phyloP scores from a whole-genome alignment of 257 asterid species.

The Solanum tarijense region DNA sequence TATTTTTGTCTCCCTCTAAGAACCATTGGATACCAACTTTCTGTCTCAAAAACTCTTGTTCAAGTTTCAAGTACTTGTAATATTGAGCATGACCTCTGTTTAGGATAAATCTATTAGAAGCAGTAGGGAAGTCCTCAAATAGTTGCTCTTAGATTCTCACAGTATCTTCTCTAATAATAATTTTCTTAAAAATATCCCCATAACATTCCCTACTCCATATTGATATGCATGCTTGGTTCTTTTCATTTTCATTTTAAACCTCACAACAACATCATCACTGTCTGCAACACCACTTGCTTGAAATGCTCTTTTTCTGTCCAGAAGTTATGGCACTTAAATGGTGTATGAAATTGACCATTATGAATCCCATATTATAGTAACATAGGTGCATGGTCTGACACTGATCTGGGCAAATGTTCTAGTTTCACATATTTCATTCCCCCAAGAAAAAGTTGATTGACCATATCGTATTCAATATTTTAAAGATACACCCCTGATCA shows the following conservation, averaged over 20 bases:
- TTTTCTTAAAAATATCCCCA: neutral
- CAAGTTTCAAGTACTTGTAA: neutral
- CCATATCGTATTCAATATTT: neutral
- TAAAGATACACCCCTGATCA: neutral
- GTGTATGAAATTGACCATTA: neutral
- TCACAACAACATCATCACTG: neutral
- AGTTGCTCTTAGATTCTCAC: neutral
- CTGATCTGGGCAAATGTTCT: too few species aligned
- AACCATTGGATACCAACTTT: neutral
- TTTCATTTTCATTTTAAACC: neutral
- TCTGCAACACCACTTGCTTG: neutral
- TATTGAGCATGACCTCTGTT: neutral
- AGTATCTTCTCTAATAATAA: neutral
- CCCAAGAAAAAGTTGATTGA: neutral
- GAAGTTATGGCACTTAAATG: too few species aligned
- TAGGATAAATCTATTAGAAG: neutral
- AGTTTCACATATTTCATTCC: neutral
- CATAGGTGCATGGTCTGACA: too few species aligned
- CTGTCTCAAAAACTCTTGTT: neutral
- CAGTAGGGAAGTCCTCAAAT: neutral
- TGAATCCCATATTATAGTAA: neutral
- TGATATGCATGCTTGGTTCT: neutral
- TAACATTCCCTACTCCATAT: neutral
- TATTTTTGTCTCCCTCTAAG: too few species aligned
- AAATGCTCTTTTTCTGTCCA: too few species aligned